Conservation (phyloP, 257 asterid genomes). For the Nicotiana undulata region DNA sequence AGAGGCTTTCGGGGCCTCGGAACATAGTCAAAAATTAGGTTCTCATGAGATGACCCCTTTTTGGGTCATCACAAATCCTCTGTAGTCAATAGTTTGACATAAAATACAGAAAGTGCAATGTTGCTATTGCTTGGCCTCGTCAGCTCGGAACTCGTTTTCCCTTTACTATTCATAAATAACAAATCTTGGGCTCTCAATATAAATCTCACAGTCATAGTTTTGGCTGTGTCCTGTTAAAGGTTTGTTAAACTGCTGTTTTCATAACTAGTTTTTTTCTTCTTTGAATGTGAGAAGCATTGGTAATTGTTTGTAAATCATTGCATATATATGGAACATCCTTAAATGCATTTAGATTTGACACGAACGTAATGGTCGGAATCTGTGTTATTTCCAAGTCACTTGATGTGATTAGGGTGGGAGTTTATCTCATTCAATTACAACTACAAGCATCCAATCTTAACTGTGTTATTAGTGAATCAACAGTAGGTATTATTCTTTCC, state of each 20-base stretch:
- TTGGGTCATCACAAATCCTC: too few relatives aligned
- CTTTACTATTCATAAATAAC: background rate
- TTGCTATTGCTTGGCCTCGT: background rate
- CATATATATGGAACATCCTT: background rate
- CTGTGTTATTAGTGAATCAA: conserved; percentile 29
- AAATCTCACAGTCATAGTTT: background rate
- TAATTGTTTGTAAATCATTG: conserved; percentile 4
- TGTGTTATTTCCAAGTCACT: conserved; percentile 23
- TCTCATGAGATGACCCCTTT: too few relatives aligned
- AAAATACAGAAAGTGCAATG: conserved; percentile 6
- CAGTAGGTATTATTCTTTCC: too few relatives aligned
- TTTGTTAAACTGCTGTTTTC: background rate
- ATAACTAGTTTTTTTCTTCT: background rate
- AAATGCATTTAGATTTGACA: background rate
- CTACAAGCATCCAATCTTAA: conserved; percentile 39
- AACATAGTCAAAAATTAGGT: too few relatives aligned
- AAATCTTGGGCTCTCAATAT: background rate
- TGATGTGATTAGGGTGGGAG: conserved; percentile 34
- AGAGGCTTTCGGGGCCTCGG: too few relatives aligned
- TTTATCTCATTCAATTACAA: conserved; percentile 15
- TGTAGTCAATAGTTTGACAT: too few relatives aligned
- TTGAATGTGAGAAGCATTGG: background rate
- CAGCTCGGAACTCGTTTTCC: background rate
- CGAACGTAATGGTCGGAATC: conserved; percentile 10
- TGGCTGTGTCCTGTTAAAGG: background rate